phyloP scores from a whole-genome alignment of 352 stramenopile species.

The Globisporangium camurandrum region DNA sequence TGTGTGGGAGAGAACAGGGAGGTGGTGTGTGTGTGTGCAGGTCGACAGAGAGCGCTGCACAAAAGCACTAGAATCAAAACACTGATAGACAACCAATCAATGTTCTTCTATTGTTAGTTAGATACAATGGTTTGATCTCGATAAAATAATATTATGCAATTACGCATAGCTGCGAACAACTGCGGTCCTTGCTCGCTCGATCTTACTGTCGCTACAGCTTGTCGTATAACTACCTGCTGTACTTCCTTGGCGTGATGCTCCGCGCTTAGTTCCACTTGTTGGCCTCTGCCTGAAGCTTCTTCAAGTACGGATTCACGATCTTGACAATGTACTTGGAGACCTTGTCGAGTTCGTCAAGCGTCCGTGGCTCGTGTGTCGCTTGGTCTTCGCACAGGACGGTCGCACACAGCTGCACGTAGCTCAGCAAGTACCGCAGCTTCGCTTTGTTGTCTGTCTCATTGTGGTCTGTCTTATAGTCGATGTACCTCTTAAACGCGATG shows the following conservation, averaged over 20 bases:
- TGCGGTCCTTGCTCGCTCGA: too few relatives aligned
- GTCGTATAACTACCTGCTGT: too few relatives aligned
- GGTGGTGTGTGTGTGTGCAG: neutral
- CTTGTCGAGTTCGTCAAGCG: conserved; percentile 80
- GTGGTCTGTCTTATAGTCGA: conserved; percentile 83
- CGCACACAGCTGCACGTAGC: conserved; percentile 75
- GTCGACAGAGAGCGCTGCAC: too few relatives aligned
- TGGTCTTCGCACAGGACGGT: conserved; percentile 76
- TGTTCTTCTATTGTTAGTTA: too few relatives aligned
- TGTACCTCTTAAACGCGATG: conserved; percentile 84
- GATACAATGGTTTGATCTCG: too few relatives aligned
- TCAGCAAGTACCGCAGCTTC: conserved; percentile 76
- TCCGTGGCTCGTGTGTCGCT: conserved; percentile 54
- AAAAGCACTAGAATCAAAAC: too few relatives aligned
- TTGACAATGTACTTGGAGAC: conserved; percentile 88
- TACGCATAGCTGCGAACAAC: too few relatives aligned
- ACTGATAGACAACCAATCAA: too few relatives aligned
- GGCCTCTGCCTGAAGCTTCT: conserved; percentile 76
- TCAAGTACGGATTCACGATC: conserved; percentile 83
- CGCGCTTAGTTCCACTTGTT: too few relatives aligned
- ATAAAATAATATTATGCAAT: too few relatives aligned
- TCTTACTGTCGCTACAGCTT: too few relatives aligned
- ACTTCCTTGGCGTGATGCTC: too few relatives aligned
- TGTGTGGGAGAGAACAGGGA: neutral
- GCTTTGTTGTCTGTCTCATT: conserved; percentile 84